phyloP scores from a whole-genome alignment of 352 stramenopile species.

The Phytophthora foliorum region DNA sequence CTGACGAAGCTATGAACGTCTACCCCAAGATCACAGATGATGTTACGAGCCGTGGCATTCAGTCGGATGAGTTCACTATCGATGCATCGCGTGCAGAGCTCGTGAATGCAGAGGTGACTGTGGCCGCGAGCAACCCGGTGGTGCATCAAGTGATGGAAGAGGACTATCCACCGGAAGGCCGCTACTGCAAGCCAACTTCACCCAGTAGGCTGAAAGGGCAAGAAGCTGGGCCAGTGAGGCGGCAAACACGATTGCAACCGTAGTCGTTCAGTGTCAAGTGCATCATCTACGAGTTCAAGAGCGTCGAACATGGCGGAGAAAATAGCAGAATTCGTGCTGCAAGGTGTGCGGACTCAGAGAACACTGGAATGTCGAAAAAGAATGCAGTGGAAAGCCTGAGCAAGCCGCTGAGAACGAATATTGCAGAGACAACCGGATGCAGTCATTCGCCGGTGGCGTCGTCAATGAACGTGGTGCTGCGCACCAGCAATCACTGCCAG shows the following conservation, averaged over 20 bases:
- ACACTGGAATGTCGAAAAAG: neutral
- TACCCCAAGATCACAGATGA: slow-evolving; percentile 11
- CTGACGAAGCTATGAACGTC: slow-evolving; percentile 7
- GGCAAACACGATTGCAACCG: slow-evolving; percentile 10
- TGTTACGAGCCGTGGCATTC: neutral
- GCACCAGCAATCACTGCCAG: neutral
- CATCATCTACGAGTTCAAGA: neutral
- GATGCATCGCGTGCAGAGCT: neutral
- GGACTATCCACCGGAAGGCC: too few species aligned
- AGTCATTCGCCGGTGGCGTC: slow-evolving; percentile 3
- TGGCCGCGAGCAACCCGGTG: too few species aligned
- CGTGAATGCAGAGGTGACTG: too few species aligned
- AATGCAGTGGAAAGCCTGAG: neutral
- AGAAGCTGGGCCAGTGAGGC: neutral
- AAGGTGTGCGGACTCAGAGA: neutral
- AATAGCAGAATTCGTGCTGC: slow-evolving; percentile 7
- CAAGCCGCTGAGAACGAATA: neutral
- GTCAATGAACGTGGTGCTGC: neutral
- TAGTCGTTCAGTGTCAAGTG: neutral
- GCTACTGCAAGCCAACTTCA: slow-evolving; percentile 9
- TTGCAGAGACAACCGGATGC: neutral
- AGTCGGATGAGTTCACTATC: neutral
- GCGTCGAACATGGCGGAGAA: neutral
- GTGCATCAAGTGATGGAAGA: too few species aligned
- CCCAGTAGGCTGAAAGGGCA: neutral